Percentiles rank a stretch among this genome's conserved stretches.
Evolutionary conservation across 805 yeast species (phyloP).

Genomic region (Suhomyces sp.): DNA sequence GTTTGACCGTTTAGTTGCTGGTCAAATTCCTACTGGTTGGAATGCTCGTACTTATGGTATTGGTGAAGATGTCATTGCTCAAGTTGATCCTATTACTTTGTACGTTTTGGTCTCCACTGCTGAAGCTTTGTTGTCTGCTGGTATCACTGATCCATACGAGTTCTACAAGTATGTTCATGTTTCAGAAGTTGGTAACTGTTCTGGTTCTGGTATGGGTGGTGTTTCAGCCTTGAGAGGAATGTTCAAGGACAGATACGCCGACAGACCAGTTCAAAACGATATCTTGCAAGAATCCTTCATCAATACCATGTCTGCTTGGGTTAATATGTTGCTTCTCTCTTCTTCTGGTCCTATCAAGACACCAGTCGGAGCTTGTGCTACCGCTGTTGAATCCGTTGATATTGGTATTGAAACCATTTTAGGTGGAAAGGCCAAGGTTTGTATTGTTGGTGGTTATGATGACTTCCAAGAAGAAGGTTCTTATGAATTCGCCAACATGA

Average conservation of each 20-base stretch:
- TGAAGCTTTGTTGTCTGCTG: conserved; percentile 90
- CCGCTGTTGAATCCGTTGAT: conserved; percentile 97
- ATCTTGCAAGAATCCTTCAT: conserved; percentile 97
- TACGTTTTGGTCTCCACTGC: conserved; percentile 91
- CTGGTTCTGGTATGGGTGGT: conserved; percentile 99
- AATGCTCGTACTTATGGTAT: conserved; percentile 93
- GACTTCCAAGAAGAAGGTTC: conserved; percentile 99
- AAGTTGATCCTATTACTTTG: conserved; percentile 95
- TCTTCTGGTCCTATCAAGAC: conserved; percentile 99
- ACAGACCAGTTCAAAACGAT: conserved; percentile 94
- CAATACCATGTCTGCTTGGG: conserved; percentile 99
- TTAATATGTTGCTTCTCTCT: conserved; percentile 93
- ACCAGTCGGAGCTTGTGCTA: conserved; percentile 99
- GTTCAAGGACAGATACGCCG: conserved; percentile 94
- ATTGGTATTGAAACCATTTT: conserved; percentile 91
- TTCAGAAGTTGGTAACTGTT: conserved; percentile 98
- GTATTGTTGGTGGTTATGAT: conserved; percentile 98
- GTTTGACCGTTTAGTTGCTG: conserved; percentile 77
- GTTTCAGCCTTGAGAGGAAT: conserved; percentile 94
- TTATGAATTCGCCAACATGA: conserved; percentile 97
- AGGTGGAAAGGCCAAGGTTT: conserved; percentile 92
- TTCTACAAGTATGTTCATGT: conserved; percentile 98
- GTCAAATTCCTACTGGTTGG: conserved; percentile 99
- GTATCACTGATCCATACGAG: conserved; percentile 98
- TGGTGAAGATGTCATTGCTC: conserved; percentile 85